Evolutionary conservation across 768 basidiomycete genomes (phyloP).

Genomic region (Boletus reticulatus): DNA sequence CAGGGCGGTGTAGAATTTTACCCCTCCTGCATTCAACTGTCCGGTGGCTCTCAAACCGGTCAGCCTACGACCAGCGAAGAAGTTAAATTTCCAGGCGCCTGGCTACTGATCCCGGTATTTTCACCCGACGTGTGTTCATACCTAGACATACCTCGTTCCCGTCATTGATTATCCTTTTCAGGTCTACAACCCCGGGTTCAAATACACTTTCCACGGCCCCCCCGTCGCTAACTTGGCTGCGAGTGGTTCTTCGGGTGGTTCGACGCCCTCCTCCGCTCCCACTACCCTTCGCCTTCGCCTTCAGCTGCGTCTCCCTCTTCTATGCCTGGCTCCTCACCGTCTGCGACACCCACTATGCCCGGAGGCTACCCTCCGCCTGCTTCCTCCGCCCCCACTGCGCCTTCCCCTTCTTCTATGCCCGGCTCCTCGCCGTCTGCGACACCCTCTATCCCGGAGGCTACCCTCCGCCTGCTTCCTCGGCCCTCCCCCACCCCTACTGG

Average conservation of each 20-base stretch:
- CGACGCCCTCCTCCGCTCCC: not conserved
- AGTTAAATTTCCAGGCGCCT: constrained; percentile 68
- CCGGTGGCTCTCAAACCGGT: constrained; percentile 27
- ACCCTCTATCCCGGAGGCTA: too few relatives aligned
- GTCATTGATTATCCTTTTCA: not conserved
- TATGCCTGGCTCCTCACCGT: too few relatives aligned
- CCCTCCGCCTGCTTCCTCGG: too few relatives aligned
- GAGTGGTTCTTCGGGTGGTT: constrained; percentile 1
- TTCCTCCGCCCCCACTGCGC: not conserved
- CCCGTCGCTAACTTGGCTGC: constrained; percentile 30
- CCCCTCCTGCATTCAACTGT: constrained; percentile 26
- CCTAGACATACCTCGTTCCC: not conserved
- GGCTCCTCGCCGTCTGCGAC: too few relatives aligned
- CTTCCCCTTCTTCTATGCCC: too few relatives aligned
- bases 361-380: not conserved
- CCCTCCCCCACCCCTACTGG: not conserved
- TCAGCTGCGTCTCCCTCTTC: not conserved
- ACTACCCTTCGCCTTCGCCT: not conserved
- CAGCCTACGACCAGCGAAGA: constrained; percentile 30
- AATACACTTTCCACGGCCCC: constrained; percentile 55
- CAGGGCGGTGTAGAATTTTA: constrained; percentile 53
- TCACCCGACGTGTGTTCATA: too few relatives aligned
- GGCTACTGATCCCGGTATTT: too few relatives aligned
- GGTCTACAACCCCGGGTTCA: constrained; percentile 27
- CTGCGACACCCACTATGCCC: not conserved